Evolutionary conservation across 2,329 filamentous ascomycete genomes (phyloP).

Genomic region (Cadophora luteo-olivacea): DNA sequence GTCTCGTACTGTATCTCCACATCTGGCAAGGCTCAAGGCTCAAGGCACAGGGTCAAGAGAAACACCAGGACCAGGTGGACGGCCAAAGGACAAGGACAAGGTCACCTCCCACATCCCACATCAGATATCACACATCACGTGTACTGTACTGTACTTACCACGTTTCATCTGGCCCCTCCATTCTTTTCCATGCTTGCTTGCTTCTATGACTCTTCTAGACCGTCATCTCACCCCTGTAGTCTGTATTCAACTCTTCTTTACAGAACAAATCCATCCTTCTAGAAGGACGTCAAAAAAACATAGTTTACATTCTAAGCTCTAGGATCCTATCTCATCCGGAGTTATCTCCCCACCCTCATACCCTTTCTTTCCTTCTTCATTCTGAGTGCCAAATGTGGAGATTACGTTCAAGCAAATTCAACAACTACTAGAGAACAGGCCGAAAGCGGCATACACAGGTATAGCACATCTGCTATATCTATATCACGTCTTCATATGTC

Average conservation of each 20-base stretch:
- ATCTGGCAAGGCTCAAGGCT: background rate
- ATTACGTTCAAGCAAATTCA: too few relatives aligned
- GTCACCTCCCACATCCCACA: background rate
- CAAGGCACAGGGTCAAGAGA: background rate
- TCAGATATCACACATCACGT: constrained; percentile 4
- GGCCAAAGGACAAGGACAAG: background rate
- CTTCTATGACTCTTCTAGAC: background rate
- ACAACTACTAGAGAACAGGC: too few relatives aligned
- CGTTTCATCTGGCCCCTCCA: background rate
- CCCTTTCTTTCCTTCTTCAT: too few relatives aligned
- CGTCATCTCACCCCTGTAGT: background rate
- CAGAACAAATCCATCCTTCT: too few relatives aligned
- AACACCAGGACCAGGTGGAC: background rate
- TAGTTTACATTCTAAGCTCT: too few relatives aligned
- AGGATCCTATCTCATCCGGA: too few relatives aligned
- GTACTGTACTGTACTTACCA: background rate
- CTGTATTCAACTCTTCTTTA: background rate
- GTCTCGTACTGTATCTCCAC: too few relatives aligned
- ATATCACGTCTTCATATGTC: background rate
- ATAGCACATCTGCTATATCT: background rate
- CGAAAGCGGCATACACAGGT: background rate
- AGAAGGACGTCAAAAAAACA: too few relatives aligned
- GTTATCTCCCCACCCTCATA: too few relatives aligned
- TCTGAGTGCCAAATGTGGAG: too few relatives aligned
- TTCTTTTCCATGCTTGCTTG: background rate